These are phyloP conservation scores for Cucurbita ficifolia DNA, from an alignment of 306 rosid species.

Conservation along the genomic window DNA sequence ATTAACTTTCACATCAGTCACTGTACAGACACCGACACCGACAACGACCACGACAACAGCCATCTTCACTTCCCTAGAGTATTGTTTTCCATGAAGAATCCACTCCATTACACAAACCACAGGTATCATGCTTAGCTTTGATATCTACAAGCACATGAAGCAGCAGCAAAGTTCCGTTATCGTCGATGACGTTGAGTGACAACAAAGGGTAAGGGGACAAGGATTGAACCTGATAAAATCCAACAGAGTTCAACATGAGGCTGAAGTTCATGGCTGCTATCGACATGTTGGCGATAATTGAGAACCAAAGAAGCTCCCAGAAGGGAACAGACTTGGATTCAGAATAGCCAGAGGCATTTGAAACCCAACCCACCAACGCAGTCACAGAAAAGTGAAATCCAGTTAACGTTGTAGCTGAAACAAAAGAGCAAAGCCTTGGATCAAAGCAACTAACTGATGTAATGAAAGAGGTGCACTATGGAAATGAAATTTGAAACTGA, in stretches of 20 bases:
- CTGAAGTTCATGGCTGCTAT: constrained; percentile 39
- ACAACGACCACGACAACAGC: constrained; percentile 35
- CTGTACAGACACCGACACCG: constrained; percentile 42
- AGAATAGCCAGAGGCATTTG: constrained; percentile 30
- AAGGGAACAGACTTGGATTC: constrained; percentile 31
- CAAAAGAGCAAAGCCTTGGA: background rate
- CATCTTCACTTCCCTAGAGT: constrained; percentile 38
- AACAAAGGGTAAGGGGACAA: background rate
- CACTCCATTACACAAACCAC: constrained; percentile 46
- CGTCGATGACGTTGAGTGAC: background rate
- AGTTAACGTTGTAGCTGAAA: constrained; percentile 37
- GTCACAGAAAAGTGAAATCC: constrained; percentile 34
- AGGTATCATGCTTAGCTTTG: constrained; percentile 43
- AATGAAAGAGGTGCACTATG: background rate
- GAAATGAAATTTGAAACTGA: background rate
- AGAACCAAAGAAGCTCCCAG: constrained; percentile 39
- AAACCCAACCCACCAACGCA: constrained; percentile 30
- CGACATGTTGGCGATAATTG: constrained; percentile 27
- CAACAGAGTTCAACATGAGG: constrained; percentile 45
- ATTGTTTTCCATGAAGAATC: constrained; percentile 39
- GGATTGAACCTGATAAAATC: constrained; percentile 33
- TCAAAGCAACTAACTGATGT: background rate
- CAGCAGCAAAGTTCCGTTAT: background rate
- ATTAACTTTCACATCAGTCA: constrained; percentile 38
- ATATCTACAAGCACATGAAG: constrained; percentile 19